phyloP scores from a whole-genome alignment of 1,284 basidiomycete species.

The Boletus semigastroideus region DNA sequence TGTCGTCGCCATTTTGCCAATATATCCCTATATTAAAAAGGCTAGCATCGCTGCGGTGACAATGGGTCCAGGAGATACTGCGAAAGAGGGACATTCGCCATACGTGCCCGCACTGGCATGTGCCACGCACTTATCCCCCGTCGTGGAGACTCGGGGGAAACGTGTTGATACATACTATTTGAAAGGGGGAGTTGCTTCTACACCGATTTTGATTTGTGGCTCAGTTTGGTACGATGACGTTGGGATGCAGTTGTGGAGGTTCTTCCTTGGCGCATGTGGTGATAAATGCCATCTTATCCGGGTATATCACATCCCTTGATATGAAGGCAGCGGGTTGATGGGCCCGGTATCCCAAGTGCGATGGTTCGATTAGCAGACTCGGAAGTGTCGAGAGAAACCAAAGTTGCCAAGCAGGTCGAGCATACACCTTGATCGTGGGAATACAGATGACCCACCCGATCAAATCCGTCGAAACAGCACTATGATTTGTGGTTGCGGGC shows the following conservation, averaged over 20 bases:
- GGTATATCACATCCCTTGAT: background rate
- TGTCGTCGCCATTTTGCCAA: background rate
- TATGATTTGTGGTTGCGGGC: no score
- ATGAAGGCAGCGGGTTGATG: no score
- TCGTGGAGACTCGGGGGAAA: background rate
- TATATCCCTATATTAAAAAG: background rate
- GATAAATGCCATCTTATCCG: background rate
- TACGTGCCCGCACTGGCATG: slow-evolving; percentile 20
- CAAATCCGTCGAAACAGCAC: no score
- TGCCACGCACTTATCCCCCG: background rate
- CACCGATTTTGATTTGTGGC: background rate
- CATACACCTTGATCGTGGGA: no score
- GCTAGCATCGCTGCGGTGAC: slow-evolving; percentile 10
- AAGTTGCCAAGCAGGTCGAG: no score
- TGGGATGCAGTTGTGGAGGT: background rate
- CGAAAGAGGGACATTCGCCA: slow-evolving; percentile 25
- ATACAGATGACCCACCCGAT: no score
- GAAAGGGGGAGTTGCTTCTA: background rate
- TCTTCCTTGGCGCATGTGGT: background rate
- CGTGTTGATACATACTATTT: background rate
- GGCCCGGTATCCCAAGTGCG: no score
- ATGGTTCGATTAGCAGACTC: no score
- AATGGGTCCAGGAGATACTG: slow-evolving; percentile 8
- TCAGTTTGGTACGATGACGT: background rate
- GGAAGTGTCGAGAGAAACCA: no score